Percentiles rank a stretch among this genome's conserved stretches.
phyloP scores from a whole-genome alignment of 2,329 filamentous ascomycete genomes.

The Penicillium sp. region DNA sequence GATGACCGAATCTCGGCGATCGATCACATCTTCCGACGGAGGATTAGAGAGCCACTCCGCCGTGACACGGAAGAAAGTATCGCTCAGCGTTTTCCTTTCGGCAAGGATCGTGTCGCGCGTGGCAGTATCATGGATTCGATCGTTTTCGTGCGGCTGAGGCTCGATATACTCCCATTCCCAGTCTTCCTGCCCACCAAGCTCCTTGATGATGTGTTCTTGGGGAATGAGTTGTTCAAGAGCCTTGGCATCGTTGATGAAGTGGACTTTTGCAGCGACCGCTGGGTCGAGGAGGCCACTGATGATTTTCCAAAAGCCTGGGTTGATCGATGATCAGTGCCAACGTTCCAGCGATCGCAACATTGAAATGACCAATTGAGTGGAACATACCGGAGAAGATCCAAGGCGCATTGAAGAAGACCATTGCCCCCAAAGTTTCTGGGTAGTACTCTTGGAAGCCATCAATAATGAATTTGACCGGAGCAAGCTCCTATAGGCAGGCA shows the following conservation, averaged over 20 bases:
- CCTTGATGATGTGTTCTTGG: constrained; percentile 14
- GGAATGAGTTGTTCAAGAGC: constrained; percentile 15
- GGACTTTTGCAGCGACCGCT: constrained; percentile 12
- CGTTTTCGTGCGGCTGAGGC: constrained; percentile 10
- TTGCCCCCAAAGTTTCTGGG: constrained; percentile 83
- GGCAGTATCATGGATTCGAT: constrained; percentile 7
- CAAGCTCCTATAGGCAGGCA: constrained; percentile 63
- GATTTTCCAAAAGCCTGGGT: constrained; percentile 20
- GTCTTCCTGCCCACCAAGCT: constrained; percentile 14
- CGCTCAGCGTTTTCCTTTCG: constrained; percentile 11
- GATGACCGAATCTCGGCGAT: constrained; percentile 9
- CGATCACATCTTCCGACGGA: not conserved
- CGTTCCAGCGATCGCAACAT: too few relatives aligned
- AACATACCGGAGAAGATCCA: constrained; percentile 17
- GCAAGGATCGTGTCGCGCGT: constrained; percentile 5
- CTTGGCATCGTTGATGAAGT: constrained; percentile 14
- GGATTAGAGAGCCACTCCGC: constrained; percentile 8
- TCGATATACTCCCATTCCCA: constrained; percentile 17
- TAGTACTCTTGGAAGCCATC: constrained; percentile 98
- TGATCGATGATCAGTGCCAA: too few relatives aligned
- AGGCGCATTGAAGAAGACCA: constrained; percentile 89
- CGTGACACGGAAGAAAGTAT: constrained; percentile 14
- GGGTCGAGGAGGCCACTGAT: constrained; percentile 15
- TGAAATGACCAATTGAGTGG: too few relatives aligned
- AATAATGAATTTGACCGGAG: constrained; percentile 95